Conservation (phyloP, 208 protist genomes). For the Trypanosomatidae sp. region DNA sequence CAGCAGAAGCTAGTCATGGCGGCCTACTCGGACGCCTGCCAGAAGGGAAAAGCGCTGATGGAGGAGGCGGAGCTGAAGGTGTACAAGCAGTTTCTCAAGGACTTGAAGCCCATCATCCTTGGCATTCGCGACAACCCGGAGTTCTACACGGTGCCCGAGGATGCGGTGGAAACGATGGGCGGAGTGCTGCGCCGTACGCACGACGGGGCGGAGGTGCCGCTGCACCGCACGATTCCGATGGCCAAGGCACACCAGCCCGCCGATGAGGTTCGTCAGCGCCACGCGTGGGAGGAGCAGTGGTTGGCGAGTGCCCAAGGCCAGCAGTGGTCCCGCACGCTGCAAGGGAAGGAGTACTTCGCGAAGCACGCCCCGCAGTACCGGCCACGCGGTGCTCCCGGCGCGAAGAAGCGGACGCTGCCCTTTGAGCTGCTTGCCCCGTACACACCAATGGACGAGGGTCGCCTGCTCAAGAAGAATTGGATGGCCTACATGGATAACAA, state of each 20-base stretch:
- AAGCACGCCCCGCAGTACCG: conserved; percentile 66
- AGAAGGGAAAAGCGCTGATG: conserved; percentile 84
- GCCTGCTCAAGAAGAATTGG: conserved; percentile 86
- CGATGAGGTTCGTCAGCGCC: conserved; percentile 70
- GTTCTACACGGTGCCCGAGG: conserved; percentile 88
- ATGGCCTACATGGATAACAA: conserved; percentile 93
- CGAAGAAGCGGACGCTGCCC: conserved; percentile 65
- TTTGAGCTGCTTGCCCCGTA: conserved; percentile 85
- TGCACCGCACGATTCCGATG: conserved; percentile 87
- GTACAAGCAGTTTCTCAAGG: conserved; percentile 90
- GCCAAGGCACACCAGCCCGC: conserved; percentile 68
- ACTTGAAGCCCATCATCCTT: conserved; percentile 88
- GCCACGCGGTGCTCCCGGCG: conserved; percentile 80
- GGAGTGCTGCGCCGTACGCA: no score
- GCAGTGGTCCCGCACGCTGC: conserved; percentile 67
- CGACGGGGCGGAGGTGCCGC: no score
- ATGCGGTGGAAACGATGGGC: conserved; percentile 68
- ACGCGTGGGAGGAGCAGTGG: conserved; percentile 71
- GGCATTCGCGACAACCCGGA: conserved; percentile 93
- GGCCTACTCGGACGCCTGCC: conserved; percentile 83
- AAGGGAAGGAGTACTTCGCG: conserved; percentile 85
- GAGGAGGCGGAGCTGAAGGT: conserved; percentile 85
- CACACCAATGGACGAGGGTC: conserved; percentile 88
- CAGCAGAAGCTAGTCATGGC: conserved; percentile 78
- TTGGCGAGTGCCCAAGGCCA: no score